Conservation (phyloP, 495 filamentous ascomycete species). For the Aspergillus incahuasiensis region DNA sequence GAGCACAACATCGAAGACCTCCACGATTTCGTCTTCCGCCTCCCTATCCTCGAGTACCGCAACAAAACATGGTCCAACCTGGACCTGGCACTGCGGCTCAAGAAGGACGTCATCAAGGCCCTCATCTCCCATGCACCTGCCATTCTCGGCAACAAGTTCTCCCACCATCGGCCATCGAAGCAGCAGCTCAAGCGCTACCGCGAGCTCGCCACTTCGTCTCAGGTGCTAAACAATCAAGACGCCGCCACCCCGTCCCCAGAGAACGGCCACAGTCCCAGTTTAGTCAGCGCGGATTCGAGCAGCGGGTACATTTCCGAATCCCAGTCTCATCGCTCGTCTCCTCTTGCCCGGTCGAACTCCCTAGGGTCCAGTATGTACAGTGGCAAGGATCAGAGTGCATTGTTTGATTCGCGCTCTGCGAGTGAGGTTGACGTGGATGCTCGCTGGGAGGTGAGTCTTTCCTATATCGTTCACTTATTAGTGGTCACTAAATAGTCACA, state of each 20-base stretch:
- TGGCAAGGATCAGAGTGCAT: slow-evolving; percentile 18
- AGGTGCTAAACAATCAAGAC: slow-evolving; percentile 48
- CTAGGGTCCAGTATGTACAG: slow-evolving; percentile 33
- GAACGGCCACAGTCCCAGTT: slow-evolving; percentile 19
- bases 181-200: slow-evolving; percentile 73
- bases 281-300: slow-evolving; percentile 37
- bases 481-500: slow-evolving; percentile 19
- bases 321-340: slow-evolving; percentile 37
- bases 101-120: slow-evolving; percentile 89
- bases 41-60: slow-evolving; percentile 89
- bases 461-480: background rate
- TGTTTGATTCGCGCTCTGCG: slow-evolving; percentile 32
- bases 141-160: slow-evolving; percentile 96
- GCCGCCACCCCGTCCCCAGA: slow-evolving; percentile 24
- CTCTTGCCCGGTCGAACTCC: slow-evolving; percentile 36
- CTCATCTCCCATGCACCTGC: slow-evolving; percentile 93
- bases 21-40: slow-evolving; percentile 93
- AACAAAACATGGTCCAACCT: slow-evolving; percentile 99
- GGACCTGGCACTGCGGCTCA: slow-evolving; percentile 84
- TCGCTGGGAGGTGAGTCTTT: slow-evolving; percentile 29
- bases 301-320: slow-evolving; percentile 36
- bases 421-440: slow-evolving; percentile 41
- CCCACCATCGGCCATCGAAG: slow-evolving; percentile 73
- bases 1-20: slow-evolving; percentile 94
- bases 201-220: slow-evolving; percentile 61